Base-by-base conservation (phyloP, 2,329 filamentous ascomycete species). In the Emergomyces pasteurianus region DNA sequence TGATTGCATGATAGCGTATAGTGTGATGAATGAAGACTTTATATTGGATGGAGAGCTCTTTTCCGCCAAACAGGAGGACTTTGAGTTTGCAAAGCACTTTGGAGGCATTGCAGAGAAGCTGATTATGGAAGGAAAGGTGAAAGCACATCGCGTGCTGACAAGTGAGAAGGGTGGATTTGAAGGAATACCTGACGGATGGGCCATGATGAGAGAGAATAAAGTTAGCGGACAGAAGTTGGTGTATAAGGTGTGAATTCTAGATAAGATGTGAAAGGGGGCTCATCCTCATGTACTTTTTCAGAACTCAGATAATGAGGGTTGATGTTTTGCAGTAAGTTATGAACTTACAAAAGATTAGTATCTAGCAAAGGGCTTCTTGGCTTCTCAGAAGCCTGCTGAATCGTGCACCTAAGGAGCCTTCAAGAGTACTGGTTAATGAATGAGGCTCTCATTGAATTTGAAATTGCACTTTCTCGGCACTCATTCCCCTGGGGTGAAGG, bases 71-170 rank as follows among this genome's bases (percentile, higher is more conserved):
- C 63, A 65, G 3, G 73, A 77, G 58, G 75, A 80, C 60, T 73
- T 70, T 53, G 75, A 76, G 34, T 78, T 76, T 60, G 72, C 67
- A 18, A 73, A 73, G 61, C 72, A 66, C 62, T 81, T 79, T 62
- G 72, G 70, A 63, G 62, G 65, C 6, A 61, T 78, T 58, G 72
- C 72, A 2, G 71, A 75, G 63, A 64, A 69, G 61, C 63, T 81
- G 66, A 61, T 81, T 38, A 70, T 66, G 3, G 69, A 76, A 59
- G 75, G 75, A 9, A 76, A 75, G 66, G 57, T 81, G 46, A 74
- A 74, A 67, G 66, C 71, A 14, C 79, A 81, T 69, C 76, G 73
- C 38, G 64, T 69, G 21, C 72, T 73, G 63, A 71, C 79, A 16
- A 68, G 74, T 16, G 61, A 69, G 49, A 72, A 69, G 47, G 72